Evolutionary conservation across 1,284 basidiomycete genomes (phyloP), one percentile per base, ranked within the genome.

Genomic region (Cryptococcus sp.): DNA sequence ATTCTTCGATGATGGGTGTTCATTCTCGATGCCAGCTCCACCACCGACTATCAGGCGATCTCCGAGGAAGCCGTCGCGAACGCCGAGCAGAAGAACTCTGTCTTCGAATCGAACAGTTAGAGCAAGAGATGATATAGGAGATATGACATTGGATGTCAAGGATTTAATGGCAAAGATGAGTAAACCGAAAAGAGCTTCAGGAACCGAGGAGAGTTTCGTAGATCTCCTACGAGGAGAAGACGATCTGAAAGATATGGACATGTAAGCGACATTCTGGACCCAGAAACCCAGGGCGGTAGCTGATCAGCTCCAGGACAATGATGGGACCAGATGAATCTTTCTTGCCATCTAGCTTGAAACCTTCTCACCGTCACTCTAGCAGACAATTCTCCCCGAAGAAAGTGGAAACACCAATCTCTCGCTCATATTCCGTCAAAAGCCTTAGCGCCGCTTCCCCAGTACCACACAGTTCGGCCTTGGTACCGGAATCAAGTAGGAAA

Each of bases 171-270:
- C 62, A 10, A 60, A 55, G 30, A 58, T 68, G 34, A 50, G 46
- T 23, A 69, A 65, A 50, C 66, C 63, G 6, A 70, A 70, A 49
- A 53, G 66, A 37, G 59, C 60, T 1, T 65, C 62, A 4, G 71
- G 68, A 5, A 68, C 65, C 0, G 72, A 72, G 53, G 71, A 72
- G 50, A 72, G 70, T 52, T 68, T 74, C 55, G 60, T 69, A 41
- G 67, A 71, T 57, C 51, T 71, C n/a, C 47, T 70, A 5, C 53
- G 62, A 49, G 58, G 33, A 10, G 58, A 58, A n/a, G 58, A 62
- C 2, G n/a, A n/a, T 2, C n/a, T n/a, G 1, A 2, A 41, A 1
- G 38, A n/a, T 2, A 10, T 41, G 38, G 38, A 41, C 10, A n/a
- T 10, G 38, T 41, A 41, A 41, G 38, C 2, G 2, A 41, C 2